Conservation (phyloP, 768 basidiomycete genomes). For the Tulasnella sp. region DNA sequence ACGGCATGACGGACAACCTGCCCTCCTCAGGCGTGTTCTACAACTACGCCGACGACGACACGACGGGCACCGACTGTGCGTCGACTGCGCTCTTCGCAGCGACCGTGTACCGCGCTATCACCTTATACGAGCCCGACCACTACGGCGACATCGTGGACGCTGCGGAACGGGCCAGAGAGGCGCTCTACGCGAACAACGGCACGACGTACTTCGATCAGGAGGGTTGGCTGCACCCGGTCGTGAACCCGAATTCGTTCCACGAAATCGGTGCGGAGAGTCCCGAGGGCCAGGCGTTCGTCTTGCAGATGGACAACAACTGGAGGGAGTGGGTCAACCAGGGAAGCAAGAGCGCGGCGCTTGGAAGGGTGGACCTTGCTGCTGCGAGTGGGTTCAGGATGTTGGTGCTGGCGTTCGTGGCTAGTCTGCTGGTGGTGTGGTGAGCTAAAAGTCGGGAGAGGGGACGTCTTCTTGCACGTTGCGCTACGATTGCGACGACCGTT, state of each 20-base stretch:
- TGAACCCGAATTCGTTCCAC: slow-evolving; percentile 41
- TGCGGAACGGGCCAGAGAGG: slow-evolving; percentile 18
- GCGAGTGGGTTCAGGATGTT: neutral
- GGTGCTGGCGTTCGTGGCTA: neutral
- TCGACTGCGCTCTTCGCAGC: slow-evolving; percentile 42
- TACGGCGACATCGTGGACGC: slow-evolving; percentile 16
- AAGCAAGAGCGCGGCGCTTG: slow-evolving; percentile 4
- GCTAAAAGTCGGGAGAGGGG: neutral
- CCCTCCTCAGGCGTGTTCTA: slow-evolving; percentile 39
- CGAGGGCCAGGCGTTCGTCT: slow-evolving; percentile 44
- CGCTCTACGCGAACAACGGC: slow-evolving; percentile 30
- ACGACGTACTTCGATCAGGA: slow-evolving; percentile 31
- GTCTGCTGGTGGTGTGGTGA: neutral
- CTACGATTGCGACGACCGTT: too few relatives aligned
- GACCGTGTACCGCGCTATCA: slow-evolving; percentile 39
- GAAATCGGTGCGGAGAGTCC: slow-evolving; percentile 37
- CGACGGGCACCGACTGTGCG: slow-evolving; percentile 37
- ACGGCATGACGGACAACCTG: slow-evolving; percentile 30
- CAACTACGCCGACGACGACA: slow-evolving; percentile 39
- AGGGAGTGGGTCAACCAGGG: slow-evolving; percentile 38
- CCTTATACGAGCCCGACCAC: slow-evolving; percentile 15
- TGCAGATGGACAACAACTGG: slow-evolving; percentile 43
- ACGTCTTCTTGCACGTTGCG: too few relatives aligned
- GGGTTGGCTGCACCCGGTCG: slow-evolving; percentile 36
- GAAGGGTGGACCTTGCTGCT: neutral